A percentile compares a stretch with the other conserved stretches of the same genome.
Conservation (phyloP, 257 asterid species). For the Solanum paucissectum region DNA sequence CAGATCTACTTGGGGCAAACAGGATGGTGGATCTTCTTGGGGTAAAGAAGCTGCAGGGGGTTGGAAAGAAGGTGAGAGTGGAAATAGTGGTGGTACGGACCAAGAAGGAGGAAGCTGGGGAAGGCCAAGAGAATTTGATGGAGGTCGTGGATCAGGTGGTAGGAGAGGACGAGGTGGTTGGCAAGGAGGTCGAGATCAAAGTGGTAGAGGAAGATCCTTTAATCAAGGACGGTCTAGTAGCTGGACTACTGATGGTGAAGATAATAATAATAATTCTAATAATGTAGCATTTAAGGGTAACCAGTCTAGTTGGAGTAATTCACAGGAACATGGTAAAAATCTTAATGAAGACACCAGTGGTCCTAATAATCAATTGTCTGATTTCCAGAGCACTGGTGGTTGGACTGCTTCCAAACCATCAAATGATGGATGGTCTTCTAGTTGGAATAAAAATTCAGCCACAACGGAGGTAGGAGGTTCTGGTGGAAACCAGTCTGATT, state of each 20-base stretch:
- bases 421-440: constrained; percentile 16
- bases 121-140: constrained; percentile 23
- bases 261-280: constrained; percentile 4
- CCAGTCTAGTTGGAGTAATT: neutral
- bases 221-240: constrained; percentile 27
- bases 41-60: constrained; percentile 21
- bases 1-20: neutral
- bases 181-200: constrained; percentile 31
- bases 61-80: neutral
- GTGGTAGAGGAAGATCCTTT: constrained; percentile 49
- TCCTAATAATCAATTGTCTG: constrained; percentile 5
- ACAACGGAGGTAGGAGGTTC: constrained; percentile 18
- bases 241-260: constrained; percentile 25
- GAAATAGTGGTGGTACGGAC: neutral
- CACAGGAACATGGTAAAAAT: constrained; percentile 6
- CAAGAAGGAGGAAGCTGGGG: constrained; percentile 31
- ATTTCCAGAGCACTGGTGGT: constrained; percentile 17
- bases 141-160: constrained; percentile 48
- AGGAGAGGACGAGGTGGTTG: constrained; percentile 44
- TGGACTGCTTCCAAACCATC: constrained; percentile 20
- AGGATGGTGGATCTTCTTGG: constrained; percentile 20
- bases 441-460: constrained; percentile 29
- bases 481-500: constrained; percentile 16
- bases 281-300: constrained; percentile 1
- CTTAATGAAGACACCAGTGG: neutral